Percentiles rank a stretch among this genome's conserved stretches.
phyloP scores from a whole-genome alignment of 495 filamentous ascomycete genomes.

The Penicillium simplicissimum region DNA sequence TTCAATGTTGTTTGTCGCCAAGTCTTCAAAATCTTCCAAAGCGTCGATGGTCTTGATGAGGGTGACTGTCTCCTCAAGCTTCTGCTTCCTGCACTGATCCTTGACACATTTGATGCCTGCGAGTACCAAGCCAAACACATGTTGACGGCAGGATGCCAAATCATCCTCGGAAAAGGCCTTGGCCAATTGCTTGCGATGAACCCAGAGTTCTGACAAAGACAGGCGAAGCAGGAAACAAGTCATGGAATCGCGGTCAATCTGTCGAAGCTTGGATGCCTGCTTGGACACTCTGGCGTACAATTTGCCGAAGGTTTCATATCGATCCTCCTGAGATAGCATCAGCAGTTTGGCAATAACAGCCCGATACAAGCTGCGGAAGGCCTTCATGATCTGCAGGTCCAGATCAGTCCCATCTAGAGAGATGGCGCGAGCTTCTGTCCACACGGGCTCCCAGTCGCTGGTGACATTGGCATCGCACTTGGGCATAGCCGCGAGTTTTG shows the following conservation, averaged over 20 bases:
- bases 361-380: conserved; percentile 41
- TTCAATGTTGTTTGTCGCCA: conserved; percentile 37
- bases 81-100: conserved; percentile 44
- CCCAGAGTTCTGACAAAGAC: conserved; percentile 44
- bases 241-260: conserved; percentile 42
- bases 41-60: conserved; percentile 48
- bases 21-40: conserved; percentile 48
- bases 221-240: conserved; percentile 42
- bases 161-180: conserved; percentile 36
- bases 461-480: conserved; percentile 42
- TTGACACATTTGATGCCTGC: conserved; percentile 42
- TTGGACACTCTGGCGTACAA: conserved; percentile 36
- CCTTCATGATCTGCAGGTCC: conserved; percentile 47
- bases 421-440: conserved; percentile 40
- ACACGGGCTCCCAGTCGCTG: conserved; percentile 45
- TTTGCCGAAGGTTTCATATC: conserved; percentile 38
- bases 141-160: conserved; percentile 35
- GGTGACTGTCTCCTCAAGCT: conserved; percentile 42
- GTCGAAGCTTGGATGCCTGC: conserved; percentile 39
- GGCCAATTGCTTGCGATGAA: conserved; percentile 33
- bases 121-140: conserved; percentile 39
- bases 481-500: conserved; percentile 44
- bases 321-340: conserved; percentile 37
- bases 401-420: conserved; percentile 35
- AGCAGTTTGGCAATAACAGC: conserved; percentile 42